These are phyloP conservation scores for Beauveria varroae DNA, from an alignment of 2,329 filamentous ascomycete species.

Conservation along the genomic window DNA sequence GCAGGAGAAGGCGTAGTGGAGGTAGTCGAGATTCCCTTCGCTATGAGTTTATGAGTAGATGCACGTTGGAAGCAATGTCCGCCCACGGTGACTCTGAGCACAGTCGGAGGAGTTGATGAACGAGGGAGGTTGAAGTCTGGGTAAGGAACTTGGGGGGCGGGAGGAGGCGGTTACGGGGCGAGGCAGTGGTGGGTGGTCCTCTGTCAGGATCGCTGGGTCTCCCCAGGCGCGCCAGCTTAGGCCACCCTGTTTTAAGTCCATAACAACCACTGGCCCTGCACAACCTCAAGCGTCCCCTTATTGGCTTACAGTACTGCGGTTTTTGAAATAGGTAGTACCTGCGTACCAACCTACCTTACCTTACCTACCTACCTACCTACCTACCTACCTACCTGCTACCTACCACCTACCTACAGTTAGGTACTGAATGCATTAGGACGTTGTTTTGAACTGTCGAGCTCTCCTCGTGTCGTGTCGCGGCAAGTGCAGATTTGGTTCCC, in stretches of 20 bases:
- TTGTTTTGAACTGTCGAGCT: neutral
- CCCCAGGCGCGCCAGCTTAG: constrained; percentile 3
- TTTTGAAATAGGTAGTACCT: too few relatives aligned
- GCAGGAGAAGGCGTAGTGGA: neutral
- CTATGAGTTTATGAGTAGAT: neutral
- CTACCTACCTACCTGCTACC: too few relatives aligned
- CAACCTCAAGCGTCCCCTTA: neutral
- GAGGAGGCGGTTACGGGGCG: constrained; percentile 8
- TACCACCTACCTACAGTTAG: too few relatives aligned
- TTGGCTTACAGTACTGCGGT: neutral
- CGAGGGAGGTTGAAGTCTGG: constrained; percentile 10
- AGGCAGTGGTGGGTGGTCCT: neutral
- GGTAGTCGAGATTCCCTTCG: neutral
- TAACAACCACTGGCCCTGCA: neutral
- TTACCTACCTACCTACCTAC: too few relatives aligned
- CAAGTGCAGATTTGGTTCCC: too few relatives aligned
- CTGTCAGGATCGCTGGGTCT: constrained; percentile 1
- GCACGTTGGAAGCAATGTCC: neutral
- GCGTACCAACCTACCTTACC: too few relatives aligned
- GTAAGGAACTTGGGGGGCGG: constrained; percentile 5
- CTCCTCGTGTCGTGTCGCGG: neutral
- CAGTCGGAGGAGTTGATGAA: neutral
- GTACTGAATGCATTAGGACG: too few relatives aligned
- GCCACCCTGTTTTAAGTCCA: neutral
- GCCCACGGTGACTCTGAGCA: neutral